Percentiles rank a stretch among this genome's conserved stretches.
Conservation (phyloP, 2,329 filamentous ascomycete species). For the Hymenoscyphus scutula region DNA sequence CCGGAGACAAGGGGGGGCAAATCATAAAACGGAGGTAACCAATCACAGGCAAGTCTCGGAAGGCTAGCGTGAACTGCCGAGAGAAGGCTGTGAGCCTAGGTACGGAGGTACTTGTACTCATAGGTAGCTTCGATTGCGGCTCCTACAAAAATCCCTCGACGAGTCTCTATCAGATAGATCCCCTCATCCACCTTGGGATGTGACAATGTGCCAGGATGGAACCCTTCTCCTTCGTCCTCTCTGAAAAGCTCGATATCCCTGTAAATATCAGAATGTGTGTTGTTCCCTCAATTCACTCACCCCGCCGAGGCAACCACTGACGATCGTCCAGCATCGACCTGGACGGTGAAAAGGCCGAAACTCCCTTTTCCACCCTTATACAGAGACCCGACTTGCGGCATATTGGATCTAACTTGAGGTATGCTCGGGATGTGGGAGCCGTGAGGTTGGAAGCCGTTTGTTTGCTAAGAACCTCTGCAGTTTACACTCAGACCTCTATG, state of each 20-base stretch:
- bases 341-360: conserved; percentile 73
- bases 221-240: conserved; percentile 91
- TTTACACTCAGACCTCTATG: conserved; percentile 82
- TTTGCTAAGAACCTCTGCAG: conserved; percentile 60
- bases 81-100: neutral
- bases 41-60: neutral
- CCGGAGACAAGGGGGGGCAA: neutral
- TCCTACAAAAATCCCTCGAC: neutral
- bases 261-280: conserved; percentile 62
- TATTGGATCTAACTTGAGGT: conserved; percentile 81
- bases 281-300: conserved; percentile 12
- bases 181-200: neutral
- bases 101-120: too few species aligned
- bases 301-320: conserved; percentile 18
- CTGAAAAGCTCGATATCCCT: conserved; percentile 75
- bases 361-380: conserved; percentile 75
- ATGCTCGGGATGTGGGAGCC: conserved; percentile 7
- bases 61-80: neutral
- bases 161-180: neutral
- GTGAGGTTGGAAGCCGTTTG: neutral
- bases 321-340: conserved; percentile 59
- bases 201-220: conserved; percentile 60
- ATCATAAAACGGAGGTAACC: neutral
- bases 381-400: conserved; percentile 78
- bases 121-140: neutral